phyloP scores from a whole-genome alignment of 208 protist species.

The Baffinella frigidus region DNA sequence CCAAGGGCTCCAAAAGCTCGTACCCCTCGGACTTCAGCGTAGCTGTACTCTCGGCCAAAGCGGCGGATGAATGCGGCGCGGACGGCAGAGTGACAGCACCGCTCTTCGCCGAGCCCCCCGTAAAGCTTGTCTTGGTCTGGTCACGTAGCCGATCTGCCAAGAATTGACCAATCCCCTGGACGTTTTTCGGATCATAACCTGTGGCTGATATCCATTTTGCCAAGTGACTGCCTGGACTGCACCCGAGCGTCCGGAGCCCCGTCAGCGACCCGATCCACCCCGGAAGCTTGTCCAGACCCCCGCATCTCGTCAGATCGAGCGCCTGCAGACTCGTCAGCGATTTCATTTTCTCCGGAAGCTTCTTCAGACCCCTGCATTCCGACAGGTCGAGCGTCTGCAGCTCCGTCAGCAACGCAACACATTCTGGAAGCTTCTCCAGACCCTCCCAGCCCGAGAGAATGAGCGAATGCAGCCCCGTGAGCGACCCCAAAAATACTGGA shows the following conservation, averaged over 20 bases:
- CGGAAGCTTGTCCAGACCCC: neutral
- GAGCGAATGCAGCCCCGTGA: neutral
- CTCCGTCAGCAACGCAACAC: neutral
- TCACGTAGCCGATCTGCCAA: no score
- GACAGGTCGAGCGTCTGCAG: neutral
- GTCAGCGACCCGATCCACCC: neutral
- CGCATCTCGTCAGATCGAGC: neutral
- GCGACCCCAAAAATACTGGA: neutral
- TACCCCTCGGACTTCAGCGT: no score
- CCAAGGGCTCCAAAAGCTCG: no score
- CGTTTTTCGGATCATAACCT: no score
- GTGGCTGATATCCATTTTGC: no score
- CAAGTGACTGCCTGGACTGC: no score
- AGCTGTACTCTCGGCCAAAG: no score
- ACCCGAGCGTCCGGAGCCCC: neutral
- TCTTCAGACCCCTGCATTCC: neutral
- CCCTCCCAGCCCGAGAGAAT: neutral
- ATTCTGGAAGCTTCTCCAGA: neutral
- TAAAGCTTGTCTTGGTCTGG: no score
- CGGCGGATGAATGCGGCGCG: no score
- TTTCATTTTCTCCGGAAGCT: neutral
- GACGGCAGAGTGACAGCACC: no score
- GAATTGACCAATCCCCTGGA: no score
- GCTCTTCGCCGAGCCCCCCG: no score
- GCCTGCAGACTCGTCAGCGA: neutral